A percentile compares a stretch with the other conserved stretches of the same genome.
phyloP scores from a whole-genome alignment of 805 yeast genomes.

The Candida hungchunana region DNA sequence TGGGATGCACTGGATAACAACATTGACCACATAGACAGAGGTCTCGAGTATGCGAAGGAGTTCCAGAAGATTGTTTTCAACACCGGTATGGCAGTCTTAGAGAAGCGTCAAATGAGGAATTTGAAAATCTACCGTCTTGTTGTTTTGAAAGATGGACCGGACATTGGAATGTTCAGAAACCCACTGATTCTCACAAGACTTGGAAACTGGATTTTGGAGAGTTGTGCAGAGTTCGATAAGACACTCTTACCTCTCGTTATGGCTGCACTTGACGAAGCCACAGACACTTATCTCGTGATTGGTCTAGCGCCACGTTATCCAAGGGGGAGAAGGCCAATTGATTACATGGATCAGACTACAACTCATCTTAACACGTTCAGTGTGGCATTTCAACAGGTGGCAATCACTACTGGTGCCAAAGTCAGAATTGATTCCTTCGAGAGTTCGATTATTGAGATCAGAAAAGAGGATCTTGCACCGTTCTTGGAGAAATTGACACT shows the following conservation, averaged over 20 bases:
- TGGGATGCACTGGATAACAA: slow-evolving; percentile 57
- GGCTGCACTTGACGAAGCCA: slow-evolving; percentile 70
- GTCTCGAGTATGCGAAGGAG: slow-evolving; percentile 77
- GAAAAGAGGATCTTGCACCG: slow-evolving; percentile 82
- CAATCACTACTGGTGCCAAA: slow-evolving; percentile 78
- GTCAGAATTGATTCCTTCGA: slow-evolving; percentile 93
- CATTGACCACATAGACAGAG: slow-evolving; percentile 55
- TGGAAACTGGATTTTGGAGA: slow-evolving; percentile 89
- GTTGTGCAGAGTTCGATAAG: slow-evolving; percentile 72
- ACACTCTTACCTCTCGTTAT: slow-evolving; percentile 75
- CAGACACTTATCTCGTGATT: slow-evolving; percentile 79
- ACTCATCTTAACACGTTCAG: slow-evolving; percentile 77
- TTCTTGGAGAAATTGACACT: slow-evolving; percentile 80
- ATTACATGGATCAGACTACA: slow-evolving; percentile 33
- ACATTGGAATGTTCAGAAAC: slow-evolving; percentile 69
- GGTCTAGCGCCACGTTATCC: slow-evolving; percentile 87
- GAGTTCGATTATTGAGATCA: slow-evolving; percentile 85
- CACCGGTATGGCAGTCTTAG: slow-evolving; percentile 87
- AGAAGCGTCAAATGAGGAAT: slow-evolving; percentile 74
- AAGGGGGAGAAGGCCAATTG: slow-evolving; percentile 34
- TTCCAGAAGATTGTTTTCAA: slow-evolving; percentile 81
- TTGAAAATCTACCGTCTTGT: slow-evolving; percentile 79
- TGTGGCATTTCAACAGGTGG: slow-evolving; percentile 85
- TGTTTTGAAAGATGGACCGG: slow-evolving; percentile 86
- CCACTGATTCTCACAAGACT: slow-evolving; percentile 81